Evolutionary conservation across 192 early-diverging fungal species (phyloP).

Genomic region (Backusella parvicylindrica): DNA sequence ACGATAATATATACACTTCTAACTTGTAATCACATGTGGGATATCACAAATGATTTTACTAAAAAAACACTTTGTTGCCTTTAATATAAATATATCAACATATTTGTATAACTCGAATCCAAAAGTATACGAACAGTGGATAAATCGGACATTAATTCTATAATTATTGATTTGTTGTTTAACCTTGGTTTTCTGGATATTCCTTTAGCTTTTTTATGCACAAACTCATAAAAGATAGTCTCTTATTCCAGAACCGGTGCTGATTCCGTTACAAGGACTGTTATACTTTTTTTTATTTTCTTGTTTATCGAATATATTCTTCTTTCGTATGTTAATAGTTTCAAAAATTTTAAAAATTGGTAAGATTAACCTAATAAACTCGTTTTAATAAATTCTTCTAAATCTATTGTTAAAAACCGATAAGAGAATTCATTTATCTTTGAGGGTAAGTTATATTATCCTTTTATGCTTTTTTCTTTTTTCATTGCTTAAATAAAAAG

Average conservation of each 20-base stretch:
- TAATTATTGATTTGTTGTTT: not conserved
- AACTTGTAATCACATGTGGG: not conserved
- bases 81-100: not conserved
- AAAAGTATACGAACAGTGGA: not conserved
- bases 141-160: not conserved
- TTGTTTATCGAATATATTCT: not conserved
- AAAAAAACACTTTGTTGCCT: not conserved
- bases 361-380: not conserved
- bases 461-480: no score
- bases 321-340: no score
- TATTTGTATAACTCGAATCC: not conserved
- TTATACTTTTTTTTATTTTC: not conserved
- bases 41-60: not conserved
- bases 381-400: not conserved
- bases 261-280: not conserved
- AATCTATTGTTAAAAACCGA: not conserved
- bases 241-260: not conserved
- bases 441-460: no score
- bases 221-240: not conserved
- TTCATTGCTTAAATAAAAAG: no score
- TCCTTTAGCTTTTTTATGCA: not conserved
- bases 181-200: not conserved
- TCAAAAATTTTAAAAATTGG: not conserved
- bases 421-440: not conserved
- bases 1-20: not conserved